Evolutionary conservation across 2,329 filamentous ascomycete genomes (phyloP).

Genomic region (Exutisphaerella laricina): DNA sequence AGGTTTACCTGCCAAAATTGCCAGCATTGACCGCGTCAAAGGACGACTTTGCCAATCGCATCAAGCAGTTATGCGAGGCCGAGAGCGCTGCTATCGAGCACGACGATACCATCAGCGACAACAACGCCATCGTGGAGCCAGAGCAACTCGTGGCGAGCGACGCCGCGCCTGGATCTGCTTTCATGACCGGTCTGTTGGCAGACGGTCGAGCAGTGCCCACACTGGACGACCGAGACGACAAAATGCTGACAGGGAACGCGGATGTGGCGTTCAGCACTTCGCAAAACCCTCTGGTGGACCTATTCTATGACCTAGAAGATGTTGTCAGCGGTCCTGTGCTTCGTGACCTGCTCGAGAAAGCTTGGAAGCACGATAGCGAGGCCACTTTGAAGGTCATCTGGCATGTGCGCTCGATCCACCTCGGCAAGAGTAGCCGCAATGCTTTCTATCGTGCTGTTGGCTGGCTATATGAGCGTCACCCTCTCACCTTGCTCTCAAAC

Average conservation of each 20-base stretch:
- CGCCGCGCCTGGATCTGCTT: conserved; percentile 14
- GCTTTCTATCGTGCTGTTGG: conserved; percentile 43
- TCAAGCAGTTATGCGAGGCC: background rate
- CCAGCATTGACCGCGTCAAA: conserved; percentile 16
- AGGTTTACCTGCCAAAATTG: conserved; percentile 20
- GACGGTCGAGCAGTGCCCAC: conserved; percentile 15
- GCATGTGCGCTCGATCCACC: conserved; percentile 56
- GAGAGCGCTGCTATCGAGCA: background rate
- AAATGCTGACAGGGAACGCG: conserved; percentile 49
- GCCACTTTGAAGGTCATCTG: conserved; percentile 56
- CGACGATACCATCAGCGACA: no score
- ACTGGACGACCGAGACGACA: conserved; percentile 27
- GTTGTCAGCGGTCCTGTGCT: conserved; percentile 37
- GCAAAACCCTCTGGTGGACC: conserved; percentile 45
- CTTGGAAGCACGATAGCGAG: conserved; percentile 48
- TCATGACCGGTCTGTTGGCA: conserved; percentile 19
- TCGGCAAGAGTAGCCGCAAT: conserved; percentile 49
- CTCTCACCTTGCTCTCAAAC: conserved; percentile 50
- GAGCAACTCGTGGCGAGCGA: background rate
- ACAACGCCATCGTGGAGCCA: background rate
- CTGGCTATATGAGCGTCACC: conserved; percentile 53
- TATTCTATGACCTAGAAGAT: conserved; percentile 50
- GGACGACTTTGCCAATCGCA: conserved; percentile 13
- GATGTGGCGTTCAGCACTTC: conserved; percentile 48
- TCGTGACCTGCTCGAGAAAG: conserved; percentile 39